Conservation (phyloP, 768 basidiomycete species). For the Pleurotus giganteus region DNA sequence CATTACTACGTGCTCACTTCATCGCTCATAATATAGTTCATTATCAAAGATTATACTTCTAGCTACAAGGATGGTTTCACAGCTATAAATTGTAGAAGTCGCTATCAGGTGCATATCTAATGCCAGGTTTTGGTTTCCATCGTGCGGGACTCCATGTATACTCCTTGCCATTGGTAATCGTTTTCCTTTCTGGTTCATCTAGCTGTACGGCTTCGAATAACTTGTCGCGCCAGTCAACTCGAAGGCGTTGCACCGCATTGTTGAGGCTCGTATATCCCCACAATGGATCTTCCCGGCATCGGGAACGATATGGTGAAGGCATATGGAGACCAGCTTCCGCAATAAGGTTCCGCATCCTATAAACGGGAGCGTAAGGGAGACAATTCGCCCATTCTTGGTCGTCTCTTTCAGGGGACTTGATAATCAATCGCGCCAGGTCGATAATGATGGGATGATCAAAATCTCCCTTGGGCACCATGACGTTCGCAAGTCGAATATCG, state of each 20-base stretch:
- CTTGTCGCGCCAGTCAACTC: not conserved
- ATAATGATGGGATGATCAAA: constrained; percentile 1
- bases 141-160: not conserved
- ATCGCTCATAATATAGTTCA: not conserved
- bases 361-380: not conserved
- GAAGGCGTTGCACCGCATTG: not conserved
- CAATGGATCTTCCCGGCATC: not conserved
- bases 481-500: not conserved
- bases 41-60: not conserved
- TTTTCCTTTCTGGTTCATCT: not conserved
- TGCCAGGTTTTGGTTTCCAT: not conserved
- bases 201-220: not conserved
- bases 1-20: no score
- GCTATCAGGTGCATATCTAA: not conserved
- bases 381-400: not conserved
- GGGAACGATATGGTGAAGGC: not conserved
- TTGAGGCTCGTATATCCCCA: not conserved
- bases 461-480: not conserved
- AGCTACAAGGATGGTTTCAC: not conserved
- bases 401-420: not conserved
- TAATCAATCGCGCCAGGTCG: not conserved
- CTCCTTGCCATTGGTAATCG: not conserved
- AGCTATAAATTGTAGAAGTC: not conserved
- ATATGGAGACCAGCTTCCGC: not conserved
- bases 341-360: not conserved